These are phyloP conservation scores for Colletotrichum euphorbiae DNA, from an alignment of 2,329 filamentous ascomycete genomes.

Conservation along the genomic window DNA sequence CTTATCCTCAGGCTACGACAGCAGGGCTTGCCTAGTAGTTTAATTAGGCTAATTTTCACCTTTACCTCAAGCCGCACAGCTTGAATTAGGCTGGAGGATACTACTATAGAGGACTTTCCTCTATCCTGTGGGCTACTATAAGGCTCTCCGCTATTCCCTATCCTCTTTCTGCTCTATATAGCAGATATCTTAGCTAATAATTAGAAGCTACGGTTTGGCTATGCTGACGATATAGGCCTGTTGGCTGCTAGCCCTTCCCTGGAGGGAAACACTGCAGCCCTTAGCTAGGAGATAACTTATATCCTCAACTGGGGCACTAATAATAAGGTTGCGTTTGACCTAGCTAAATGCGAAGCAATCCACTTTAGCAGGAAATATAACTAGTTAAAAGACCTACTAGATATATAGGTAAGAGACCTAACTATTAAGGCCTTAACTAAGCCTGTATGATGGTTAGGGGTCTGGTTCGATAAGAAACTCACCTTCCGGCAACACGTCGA, in stretches of 20 bases:
- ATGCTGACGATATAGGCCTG: conserved; percentile 7
- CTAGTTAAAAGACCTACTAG: too few relatives aligned
- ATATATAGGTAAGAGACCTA: too few relatives aligned
- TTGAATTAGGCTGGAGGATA: conserved; percentile 15
- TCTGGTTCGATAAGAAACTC: conserved; percentile 9
- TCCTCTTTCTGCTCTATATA: conserved; percentile 32
- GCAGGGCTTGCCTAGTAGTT: neutral
- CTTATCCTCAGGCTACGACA: conserved; percentile 19
- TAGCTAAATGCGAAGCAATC: too few relatives aligned
- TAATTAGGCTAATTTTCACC: neutral
- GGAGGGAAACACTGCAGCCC: neutral
- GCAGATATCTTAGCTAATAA: conserved; percentile 3
- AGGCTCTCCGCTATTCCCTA: conserved; percentile 28
- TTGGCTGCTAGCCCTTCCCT: conserved; percentile 1
- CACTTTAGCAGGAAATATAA: too few relatives aligned
- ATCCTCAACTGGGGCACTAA: too few relatives aligned
- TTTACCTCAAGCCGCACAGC: conserved; percentile 1
- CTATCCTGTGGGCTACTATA: conserved; percentile 19
- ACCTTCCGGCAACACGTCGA: neutral
- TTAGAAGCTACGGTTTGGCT: neutral
- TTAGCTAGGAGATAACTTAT: too few relatives aligned
- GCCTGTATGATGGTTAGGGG: too few relatives aligned
- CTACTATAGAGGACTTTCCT: neutral
- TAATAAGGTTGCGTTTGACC: too few relatives aligned
- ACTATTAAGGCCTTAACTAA: too few relatives aligned